These are phyloP conservation scores for Ascochyta clinopodiicola DNA, from an alignment of 2,329 filamentous ascomycete species.

Conservation along the genomic window DNA sequence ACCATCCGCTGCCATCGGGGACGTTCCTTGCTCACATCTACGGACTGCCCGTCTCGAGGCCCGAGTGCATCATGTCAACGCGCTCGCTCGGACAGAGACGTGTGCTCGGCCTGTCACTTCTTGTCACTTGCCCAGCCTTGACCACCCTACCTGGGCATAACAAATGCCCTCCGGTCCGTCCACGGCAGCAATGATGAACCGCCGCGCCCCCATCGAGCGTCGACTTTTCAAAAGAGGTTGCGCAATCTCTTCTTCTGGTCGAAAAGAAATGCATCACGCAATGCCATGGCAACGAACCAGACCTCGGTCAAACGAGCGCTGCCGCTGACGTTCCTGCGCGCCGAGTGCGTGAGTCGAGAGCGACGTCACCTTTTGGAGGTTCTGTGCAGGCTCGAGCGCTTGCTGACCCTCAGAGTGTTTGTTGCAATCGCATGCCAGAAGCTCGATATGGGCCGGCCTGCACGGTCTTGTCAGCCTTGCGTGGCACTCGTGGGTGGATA, in stretches of 20 bases:
- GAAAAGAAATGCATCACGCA: conserved; percentile 3
- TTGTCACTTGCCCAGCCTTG: neutral
- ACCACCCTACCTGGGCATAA: neutral
- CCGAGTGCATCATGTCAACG: conserved; percentile 3
- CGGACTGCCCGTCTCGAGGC: conserved; percentile 9
- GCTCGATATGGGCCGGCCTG: no score
- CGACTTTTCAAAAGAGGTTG: neutral
- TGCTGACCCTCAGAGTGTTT: no score
- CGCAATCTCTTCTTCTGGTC: conserved; percentile 13
- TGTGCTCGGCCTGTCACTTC: neutral
- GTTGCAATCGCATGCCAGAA: no score
- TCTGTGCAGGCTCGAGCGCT: no score
- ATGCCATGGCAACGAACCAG: conserved; percentile 8
- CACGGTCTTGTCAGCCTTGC: no score
- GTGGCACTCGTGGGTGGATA: neutral
- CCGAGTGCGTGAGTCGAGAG: neutral
- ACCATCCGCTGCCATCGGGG: conserved; percentile 9
- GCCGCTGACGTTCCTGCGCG: neutral
- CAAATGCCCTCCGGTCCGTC: neutral
- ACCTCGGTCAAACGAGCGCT: conserved; percentile 2
- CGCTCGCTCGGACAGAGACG: neutral
- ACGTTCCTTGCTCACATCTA: conserved; percentile 10
- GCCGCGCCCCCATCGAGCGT: conserved; percentile 7
- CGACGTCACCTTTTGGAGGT: no score
- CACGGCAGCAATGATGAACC: conserved; percentile 1